phyloP scores from a whole-genome alignment of 306 rosid genomes.

The Vachellia pachyceras region DNA sequence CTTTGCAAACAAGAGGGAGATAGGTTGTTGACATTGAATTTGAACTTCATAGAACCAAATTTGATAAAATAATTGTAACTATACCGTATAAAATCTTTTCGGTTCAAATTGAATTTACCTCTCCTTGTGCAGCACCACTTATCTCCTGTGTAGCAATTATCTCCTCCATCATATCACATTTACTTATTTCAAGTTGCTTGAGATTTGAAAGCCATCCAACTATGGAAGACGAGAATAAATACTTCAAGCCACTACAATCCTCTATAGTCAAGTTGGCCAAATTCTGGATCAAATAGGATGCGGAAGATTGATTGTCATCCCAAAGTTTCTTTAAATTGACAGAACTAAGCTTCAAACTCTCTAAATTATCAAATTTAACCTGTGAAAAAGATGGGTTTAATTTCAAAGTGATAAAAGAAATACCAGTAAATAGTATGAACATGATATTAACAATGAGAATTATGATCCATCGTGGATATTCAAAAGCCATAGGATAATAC shows the following conservation, averaged over 20 bases:
- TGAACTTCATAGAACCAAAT: not conserved
- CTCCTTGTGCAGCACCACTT: not conserved
- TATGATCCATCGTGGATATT: too few relatives aligned
- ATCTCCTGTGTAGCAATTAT: not conserved
- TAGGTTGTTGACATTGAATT: not conserved
- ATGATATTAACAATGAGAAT: not conserved
- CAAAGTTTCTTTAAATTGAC: not conserved
- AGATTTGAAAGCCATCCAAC: not conserved
- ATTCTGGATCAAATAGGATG: not conserved
- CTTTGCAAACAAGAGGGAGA: too few relatives aligned
- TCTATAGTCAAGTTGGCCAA: not conserved
- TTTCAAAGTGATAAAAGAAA: not conserved
- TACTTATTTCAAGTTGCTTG: not conserved
- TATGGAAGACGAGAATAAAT: not conserved
- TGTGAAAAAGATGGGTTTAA: not conserved
- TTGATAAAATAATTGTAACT: not conserved
- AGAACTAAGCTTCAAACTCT: not conserved
- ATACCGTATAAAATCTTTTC: not conserved
- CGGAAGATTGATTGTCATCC: not conserved
- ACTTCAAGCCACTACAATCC: not conserved
- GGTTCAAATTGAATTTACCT: not conserved
- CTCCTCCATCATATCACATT: conserved; percentile 2
- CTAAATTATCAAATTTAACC: not conserved
- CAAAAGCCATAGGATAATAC: too few relatives aligned
- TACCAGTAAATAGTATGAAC: not conserved